Conservation (phyloP, 768 basidiomycete genomes). For the Hericium rajendrae region DNA sequence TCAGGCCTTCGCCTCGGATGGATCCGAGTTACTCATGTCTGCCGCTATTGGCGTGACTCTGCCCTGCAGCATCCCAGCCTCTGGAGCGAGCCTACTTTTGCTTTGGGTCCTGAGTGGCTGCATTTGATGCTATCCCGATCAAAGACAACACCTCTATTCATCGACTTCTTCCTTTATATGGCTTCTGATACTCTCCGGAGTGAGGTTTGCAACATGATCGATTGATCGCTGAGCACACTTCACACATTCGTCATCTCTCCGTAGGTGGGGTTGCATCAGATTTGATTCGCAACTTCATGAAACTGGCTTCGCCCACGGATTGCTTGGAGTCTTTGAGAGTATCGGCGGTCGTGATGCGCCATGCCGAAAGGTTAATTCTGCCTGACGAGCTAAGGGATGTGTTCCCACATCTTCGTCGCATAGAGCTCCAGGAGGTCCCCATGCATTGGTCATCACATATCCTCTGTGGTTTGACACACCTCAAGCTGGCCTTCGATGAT, state of each 20-base stretch:
- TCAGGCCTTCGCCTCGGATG: background rate
- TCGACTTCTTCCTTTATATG: too few species aligned
- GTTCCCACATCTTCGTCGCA: background rate
- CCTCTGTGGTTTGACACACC: background rate
- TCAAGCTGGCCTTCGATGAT: background rate
- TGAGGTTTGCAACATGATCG: background rate
- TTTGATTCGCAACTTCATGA: background rate
- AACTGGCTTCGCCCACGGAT: background rate
- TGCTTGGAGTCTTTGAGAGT: background rate
- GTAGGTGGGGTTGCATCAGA: background rate
- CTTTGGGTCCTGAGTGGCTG: background rate
- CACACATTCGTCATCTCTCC: background rate
- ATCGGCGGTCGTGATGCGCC: background rate
- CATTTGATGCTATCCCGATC: conserved; percentile 1
- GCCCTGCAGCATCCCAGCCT: conserved; percentile 3
- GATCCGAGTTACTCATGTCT: conserved; percentile 8
- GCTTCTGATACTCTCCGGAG: too few species aligned
- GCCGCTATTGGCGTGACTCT: conserved; percentile 7
- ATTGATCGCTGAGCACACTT: background rate
- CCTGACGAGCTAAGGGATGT: background rate
- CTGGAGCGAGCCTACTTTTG: background rate
- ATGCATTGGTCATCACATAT: background rate
- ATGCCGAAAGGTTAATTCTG: background rate
- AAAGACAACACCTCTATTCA: background rate
- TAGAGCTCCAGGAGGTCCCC: background rate